Evolutionary conservation across 345 rosid genomes (phyloP), one percentile per base, ranked within the genome.

Genomic region (Rhodamnia argentea): DNA sequence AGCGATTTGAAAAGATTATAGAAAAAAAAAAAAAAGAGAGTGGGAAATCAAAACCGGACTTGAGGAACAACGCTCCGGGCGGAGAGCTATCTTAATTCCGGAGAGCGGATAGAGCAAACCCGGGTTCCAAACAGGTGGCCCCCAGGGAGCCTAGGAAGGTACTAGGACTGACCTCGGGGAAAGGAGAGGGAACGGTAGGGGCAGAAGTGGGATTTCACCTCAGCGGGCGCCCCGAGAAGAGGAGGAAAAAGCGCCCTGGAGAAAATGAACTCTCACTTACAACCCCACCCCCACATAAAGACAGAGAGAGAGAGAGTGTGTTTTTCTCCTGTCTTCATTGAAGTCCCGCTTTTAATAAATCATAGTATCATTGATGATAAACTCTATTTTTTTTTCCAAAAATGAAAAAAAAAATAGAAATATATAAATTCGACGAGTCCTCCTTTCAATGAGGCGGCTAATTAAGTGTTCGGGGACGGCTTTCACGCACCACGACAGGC

Each of bases 401-500:
- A 51, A 47, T 55, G 9, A 55, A 55, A 55, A 55, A 55, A 54
- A 12, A 10, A 58, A 5, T 26, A n/a, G 26, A 32, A 32, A 16
- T 32, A 32, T 7, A 70, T 18, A 32, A 32, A 16, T 70, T 16
- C 44, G 22, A 8, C 23, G 10, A 9, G 4, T 64, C 5, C 24
- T 70, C 78, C 24, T 0, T 0, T 32, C 0, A 0, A 5, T 32
- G 16, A 2, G 24, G 3, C 0, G 47, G 13, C 3, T 32, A 4
- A 32, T 32, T 1, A 12, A 12, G 13, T 9, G 2, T 4, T 6
- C 6, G 1, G 4, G 2, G 44, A 18, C 0, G 0, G 23, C 47
- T 70, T 70, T 32, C 47, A 5, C 0, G 6, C 3, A 1, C 13
- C 78, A 32, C 13, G 0, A 10, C 7, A 2, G 47, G 44, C 78